phyloP scores from a whole-genome alignment of 2,329 filamentous ascomycete species.

The Davidsoniella australis region DNA sequence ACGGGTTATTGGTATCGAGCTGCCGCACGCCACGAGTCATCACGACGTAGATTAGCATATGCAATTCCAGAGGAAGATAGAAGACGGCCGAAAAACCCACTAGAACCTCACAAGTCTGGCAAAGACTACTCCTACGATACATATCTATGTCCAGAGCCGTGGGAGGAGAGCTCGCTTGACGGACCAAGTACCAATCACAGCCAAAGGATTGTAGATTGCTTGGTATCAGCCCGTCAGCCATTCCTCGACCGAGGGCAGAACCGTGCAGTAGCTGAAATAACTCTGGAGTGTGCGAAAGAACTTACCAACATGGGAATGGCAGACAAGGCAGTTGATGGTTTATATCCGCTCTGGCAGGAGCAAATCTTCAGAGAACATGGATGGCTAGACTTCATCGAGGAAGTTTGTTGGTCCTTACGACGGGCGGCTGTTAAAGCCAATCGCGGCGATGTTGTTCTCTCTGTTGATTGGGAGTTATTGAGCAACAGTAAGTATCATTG shows the following conservation, averaged over 20 bases:
- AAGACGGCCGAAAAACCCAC: conserved; percentile 29
- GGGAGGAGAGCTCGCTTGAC: conserved; percentile 36
- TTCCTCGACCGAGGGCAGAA: conserved; percentile 37
- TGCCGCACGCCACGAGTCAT: conserved; percentile 38
- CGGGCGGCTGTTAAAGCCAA: conserved; percentile 35
- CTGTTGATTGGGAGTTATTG: conserved; percentile 49
- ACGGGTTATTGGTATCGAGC: conserved; percentile 49
- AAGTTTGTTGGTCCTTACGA: conserved; percentile 43
- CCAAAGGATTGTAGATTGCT: conserved; percentile 34
- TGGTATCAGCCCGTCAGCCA: conserved; percentile 34
- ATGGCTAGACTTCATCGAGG: conserved; percentile 42
- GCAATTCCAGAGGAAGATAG: conserved; percentile 44
- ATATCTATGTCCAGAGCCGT: conserved; percentile 47
- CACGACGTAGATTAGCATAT: conserved; percentile 35
- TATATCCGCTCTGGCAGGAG: conserved; percentile 41
- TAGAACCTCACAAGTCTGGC: conserved; percentile 27
- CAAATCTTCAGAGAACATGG: conserved; percentile 38
- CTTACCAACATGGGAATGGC: conserved; percentile 32
- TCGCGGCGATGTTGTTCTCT: conserved; percentile 38
- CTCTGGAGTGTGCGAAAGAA: conserved; percentile 40
- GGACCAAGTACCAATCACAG: conserved; percentile 37
- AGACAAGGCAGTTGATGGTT: conserved; percentile 34
- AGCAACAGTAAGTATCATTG: conserved; percentile 30
- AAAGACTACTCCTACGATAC: conserved; percentile 44
- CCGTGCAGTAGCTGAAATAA: conserved; percentile 37